phyloP scores from a whole-genome alignment of 768 basidiomycete genomes.

The Amanita pseudoporphyria region DNA sequence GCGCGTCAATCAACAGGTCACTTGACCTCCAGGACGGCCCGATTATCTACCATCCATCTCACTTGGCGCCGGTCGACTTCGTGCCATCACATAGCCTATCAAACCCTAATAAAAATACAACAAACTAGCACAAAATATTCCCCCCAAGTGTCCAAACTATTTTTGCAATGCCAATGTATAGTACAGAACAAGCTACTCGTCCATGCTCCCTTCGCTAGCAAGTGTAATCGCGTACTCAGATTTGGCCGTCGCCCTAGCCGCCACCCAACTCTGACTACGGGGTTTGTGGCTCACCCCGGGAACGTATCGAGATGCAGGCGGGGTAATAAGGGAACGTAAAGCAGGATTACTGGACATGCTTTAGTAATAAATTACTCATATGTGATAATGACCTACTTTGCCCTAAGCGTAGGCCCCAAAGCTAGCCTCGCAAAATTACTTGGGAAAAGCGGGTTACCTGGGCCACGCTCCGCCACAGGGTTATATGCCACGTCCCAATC shows the following conservation, averaged over 20 bases:
- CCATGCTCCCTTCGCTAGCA: neutral
- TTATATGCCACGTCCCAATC: constrained; percentile 28
- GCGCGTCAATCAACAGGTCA: constrained; percentile 7
- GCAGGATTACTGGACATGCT: neutral
- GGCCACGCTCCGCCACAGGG: constrained; percentile 50
- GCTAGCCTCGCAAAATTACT: constrained; percentile 67
- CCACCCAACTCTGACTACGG: constrained; percentile 1
- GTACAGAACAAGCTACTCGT: neutral
- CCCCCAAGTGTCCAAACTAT: no score
- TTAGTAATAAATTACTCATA: neutral
- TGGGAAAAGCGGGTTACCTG: constrained; percentile 76
- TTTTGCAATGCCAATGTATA: no score
- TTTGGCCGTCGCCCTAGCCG: neutral
- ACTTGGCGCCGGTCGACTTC: no score
- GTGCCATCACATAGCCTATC: no score
- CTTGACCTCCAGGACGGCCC: no score
- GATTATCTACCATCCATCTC: no score
- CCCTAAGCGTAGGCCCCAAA: constrained; percentile 52
- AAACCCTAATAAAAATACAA: no score
- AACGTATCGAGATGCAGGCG: neutral
- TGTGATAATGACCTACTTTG: constrained; percentile 24
- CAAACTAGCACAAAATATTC: no score
- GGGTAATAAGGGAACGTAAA: neutral
- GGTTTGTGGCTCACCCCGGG: neutral
- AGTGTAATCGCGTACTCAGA: no score